phyloP scores from a whole-genome alignment of 1,284 basidiomycete genomes.

The Rhodotorula sp. region DNA sequence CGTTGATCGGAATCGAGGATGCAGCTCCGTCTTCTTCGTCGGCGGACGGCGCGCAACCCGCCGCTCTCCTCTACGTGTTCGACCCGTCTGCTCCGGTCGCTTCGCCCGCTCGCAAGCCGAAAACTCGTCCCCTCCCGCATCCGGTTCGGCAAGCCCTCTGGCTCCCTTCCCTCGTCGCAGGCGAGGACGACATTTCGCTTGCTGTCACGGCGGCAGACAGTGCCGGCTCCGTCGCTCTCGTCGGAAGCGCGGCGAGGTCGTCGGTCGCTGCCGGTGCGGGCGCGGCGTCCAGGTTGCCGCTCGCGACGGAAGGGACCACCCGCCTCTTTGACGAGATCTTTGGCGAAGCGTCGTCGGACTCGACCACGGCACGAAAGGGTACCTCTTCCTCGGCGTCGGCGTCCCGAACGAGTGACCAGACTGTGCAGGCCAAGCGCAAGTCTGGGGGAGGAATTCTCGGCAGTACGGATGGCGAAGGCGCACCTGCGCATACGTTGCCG shows the following conservation, averaged over 20 bases:
- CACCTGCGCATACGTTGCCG: slow-evolving; percentile 33
- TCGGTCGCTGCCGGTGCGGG: slow-evolving; percentile 1
- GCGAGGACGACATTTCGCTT: slow-evolving; percentile 20
- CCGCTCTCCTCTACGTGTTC: slow-evolving; percentile 17
- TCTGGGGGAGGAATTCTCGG: not conserved
- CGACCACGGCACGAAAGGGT: not conserved
- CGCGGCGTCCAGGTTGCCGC: slow-evolving; percentile 25
- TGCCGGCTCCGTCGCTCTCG: slow-evolving; percentile 19
- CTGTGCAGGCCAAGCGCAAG: not conserved
- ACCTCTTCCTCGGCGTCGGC: not conserved
- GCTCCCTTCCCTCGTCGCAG: slow-evolving; percentile 8
- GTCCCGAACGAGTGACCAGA: not conserved
- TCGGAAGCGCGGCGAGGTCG: slow-evolving; percentile 25
- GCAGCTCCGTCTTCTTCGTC: not conserved
- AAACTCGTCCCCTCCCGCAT: slow-evolving; percentile 24
- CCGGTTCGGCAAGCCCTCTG: slow-evolving; percentile 22
- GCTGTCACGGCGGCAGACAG: slow-evolving; percentile 17
- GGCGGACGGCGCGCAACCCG: not conserved
- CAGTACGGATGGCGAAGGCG: slow-evolving; percentile 6
- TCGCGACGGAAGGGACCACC: slow-evolving; percentile 6
- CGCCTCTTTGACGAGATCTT: slow-evolving; percentile 45
- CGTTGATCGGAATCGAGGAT: slow-evolving; percentile 19
- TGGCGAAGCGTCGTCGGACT: slow-evolving; percentile 13
- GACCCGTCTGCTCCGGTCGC: slow-evolving; percentile 4
- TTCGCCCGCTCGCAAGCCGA: not conserved